Percentiles rank a stretch among this genome's conserved stretches.
These are phyloP conservation scores for Heliocybe sulcata DNA, from an alignment of 1,284 basidiomycete genomes.

Conservation along the genomic window DNA sequence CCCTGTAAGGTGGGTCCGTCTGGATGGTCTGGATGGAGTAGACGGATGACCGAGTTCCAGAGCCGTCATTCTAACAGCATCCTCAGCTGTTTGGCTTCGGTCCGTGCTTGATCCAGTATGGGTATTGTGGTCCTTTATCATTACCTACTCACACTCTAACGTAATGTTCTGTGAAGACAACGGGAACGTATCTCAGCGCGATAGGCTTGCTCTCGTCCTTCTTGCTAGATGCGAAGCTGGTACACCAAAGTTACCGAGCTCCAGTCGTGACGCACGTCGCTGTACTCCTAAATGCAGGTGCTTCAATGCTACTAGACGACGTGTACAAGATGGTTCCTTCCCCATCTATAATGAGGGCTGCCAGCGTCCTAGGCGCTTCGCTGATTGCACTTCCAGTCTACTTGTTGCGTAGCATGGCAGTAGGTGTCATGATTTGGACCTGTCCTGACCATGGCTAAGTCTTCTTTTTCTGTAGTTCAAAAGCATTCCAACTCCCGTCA, in stretches of 20 bases:
- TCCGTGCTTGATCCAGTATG: conserved; percentile 39
- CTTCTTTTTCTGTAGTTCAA: conserved; percentile 12
- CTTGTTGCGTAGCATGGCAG: conserved; percentile 46
- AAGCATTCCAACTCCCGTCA: conserved; percentile 42
- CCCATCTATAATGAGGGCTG: conserved; percentile 46
- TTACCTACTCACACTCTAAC: neutral
- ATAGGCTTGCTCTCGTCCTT: conserved; percentile 41
- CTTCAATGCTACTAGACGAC: conserved; percentile 54
- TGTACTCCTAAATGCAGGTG: conserved; percentile 46
- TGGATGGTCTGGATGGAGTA: neutral
- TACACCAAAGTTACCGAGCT: conserved; percentile 33
- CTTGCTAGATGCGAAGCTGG: conserved; percentile 46
- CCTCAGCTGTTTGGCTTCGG: conserved; percentile 57
- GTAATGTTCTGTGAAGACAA: conserved; percentile 3
- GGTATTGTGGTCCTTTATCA: conserved; percentile 24
- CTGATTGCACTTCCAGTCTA: conserved; percentile 59
- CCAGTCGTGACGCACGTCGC: conserved; percentile 59
- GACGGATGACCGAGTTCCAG: conserved; percentile 24
- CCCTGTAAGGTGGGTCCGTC: conserved; percentile 46
- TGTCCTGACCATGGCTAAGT: conserved; percentile 20
- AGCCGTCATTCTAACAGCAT: conserved; percentile 59
- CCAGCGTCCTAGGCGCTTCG: conserved; percentile 54
- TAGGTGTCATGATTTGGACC: conserved; percentile 25
- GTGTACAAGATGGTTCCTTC: conserved; percentile 49
- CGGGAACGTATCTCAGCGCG: conserved; percentile 32